Percentiles rank a stretch among this genome's conserved stretches.
Conservation (phyloP, 345 rosid genomes). For the Clausena lansium region DNA sequence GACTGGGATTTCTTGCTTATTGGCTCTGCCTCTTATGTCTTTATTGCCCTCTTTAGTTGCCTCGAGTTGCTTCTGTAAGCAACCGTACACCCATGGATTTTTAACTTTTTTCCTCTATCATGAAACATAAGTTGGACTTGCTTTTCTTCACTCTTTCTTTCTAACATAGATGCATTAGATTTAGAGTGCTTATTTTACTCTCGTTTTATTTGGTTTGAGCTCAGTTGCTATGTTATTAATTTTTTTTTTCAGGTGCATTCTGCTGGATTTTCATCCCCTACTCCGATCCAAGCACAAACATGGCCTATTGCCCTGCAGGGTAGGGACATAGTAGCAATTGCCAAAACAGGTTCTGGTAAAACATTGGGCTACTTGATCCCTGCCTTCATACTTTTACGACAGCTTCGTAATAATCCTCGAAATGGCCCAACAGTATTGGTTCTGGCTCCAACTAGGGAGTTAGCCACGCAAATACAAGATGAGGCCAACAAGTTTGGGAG, state of each 20-base stretch:
- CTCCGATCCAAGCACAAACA: slow-evolving; percentile 98
- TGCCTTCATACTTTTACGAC: slow-evolving; percentile 79
- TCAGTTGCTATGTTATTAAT: slow-evolving; percentile 3
- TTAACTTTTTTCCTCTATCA: slow-evolving; percentile 13
- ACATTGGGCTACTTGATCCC: slow-evolving; percentile 96
- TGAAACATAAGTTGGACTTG: slow-evolving; percentile 7
- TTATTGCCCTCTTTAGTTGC: slow-evolving; percentile 70
- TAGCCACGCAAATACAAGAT: slow-evolving; percentile 96
- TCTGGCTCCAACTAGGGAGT: slow-evolving; percentile 94
- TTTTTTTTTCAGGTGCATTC: slow-evolving; percentile 60
- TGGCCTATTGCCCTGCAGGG: slow-evolving; percentile 95
- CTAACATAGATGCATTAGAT: neutral
- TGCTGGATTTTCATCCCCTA: slow-evolving; percentile 88
- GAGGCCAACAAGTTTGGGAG: slow-evolving; percentile 84
- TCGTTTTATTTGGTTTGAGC: slow-evolving; percentile 8
- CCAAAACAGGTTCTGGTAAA: slow-evolving; percentile 99
- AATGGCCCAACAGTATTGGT: slow-evolving; percentile 90
- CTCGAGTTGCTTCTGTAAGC: slow-evolving; percentile 90
- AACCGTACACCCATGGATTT: slow-evolving; percentile 47
- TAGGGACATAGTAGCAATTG: slow-evolving; percentile 94
- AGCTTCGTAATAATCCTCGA: slow-evolving; percentile 60
- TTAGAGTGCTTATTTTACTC: neutral
- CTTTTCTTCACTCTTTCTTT: slow-evolving; percentile 2
- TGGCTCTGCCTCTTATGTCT: slow-evolving; percentile 72
- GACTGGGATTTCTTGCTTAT: slow-evolving; percentile 65